phyloP scores from a whole-genome alignment of 2,329 filamentous ascomycete genomes.

The Cryphonectria parasitica region DNA sequence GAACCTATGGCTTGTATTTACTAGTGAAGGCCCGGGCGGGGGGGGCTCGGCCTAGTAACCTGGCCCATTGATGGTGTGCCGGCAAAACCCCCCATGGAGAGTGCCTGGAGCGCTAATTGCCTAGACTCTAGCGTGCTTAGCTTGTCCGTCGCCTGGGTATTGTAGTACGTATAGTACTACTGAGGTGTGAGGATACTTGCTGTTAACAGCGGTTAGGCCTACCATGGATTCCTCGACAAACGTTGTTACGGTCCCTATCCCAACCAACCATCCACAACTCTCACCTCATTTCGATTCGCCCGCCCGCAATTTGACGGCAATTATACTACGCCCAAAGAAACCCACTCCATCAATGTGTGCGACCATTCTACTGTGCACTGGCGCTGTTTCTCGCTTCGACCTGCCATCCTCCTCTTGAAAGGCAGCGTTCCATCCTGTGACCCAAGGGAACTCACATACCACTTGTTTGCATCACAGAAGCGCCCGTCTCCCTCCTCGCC shows the following conservation, averaged over 20 bases:
- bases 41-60: background rate
- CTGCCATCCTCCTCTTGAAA: background rate
- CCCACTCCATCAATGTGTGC: slow-evolving; percentile 4
- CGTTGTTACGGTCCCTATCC: background rate
- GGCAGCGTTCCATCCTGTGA: background rate
- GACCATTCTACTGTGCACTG: background rate
- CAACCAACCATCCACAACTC: slow-evolving; percentile 12
- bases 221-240: background rate
- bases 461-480: background rate
- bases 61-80: background rate
- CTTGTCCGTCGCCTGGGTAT: background rate
- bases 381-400: slow-evolving; percentile 4
- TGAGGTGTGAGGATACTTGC: background rate
- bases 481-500: background rate
- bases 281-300: slow-evolving; percentile 18
- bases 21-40: too few species aligned
- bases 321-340: slow-evolving; percentile 8
- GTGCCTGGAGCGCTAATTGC: background rate
- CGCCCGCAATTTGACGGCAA: slow-evolving; percentile 18
- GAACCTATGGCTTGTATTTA: background rate
- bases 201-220: background rate
- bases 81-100: too few species aligned
- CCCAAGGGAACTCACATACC: background rate
- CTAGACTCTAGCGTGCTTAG: background rate
- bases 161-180: background rate